Evolutionary conservation across 2,329 filamentous ascomycete species (phyloP).

Genomic region (Boeremia exigua): DNA sequence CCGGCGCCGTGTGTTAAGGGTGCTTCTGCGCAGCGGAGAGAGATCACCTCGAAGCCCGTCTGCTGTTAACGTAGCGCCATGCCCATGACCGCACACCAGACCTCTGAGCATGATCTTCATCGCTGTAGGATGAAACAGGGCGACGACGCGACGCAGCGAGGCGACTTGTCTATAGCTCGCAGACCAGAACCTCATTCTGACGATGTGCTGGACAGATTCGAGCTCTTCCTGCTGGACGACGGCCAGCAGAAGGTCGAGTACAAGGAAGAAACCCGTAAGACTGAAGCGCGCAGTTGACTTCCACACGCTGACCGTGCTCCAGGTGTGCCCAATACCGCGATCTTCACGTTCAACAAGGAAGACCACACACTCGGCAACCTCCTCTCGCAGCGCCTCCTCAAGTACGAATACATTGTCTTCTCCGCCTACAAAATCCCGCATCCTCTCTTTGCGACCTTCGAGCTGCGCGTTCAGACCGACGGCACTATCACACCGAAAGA

Average conservation of each 20-base stretch:
- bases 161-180: neutral
- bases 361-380: conserved; percentile 96
- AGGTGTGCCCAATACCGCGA: conserved; percentile 93
- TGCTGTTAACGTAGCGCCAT: too few species aligned
- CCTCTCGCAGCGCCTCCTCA: conserved; percentile 82
- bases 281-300: neutral
- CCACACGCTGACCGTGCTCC: conserved; percentile 8
- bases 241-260: conserved; percentile 94
- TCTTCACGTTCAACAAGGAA: conserved; percentile 96
- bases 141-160: neutral
- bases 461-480: conserved; percentile 89
- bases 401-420: conserved; percentile 83
- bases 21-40: too few species aligned
- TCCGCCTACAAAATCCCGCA: conserved; percentile 80
- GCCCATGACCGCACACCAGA: neutral
- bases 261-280: conserved; percentile 85
- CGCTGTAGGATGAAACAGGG: neutral
- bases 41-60: neutral
- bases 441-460: conserved; percentile 58
- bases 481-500: conserved; percentile 88
- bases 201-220: conserved; percentile 64
- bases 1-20: neutral
- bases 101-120: neutral
- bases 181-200: neutral
- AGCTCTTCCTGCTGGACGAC: conserved; percentile 85